Percentiles rank a stretch among this genome's conserved stretches.
These are phyloP conservation scores for Nicotiana noctiflora DNA, from an alignment of 257 asterid species.

Conservation along the genomic window DNA sequence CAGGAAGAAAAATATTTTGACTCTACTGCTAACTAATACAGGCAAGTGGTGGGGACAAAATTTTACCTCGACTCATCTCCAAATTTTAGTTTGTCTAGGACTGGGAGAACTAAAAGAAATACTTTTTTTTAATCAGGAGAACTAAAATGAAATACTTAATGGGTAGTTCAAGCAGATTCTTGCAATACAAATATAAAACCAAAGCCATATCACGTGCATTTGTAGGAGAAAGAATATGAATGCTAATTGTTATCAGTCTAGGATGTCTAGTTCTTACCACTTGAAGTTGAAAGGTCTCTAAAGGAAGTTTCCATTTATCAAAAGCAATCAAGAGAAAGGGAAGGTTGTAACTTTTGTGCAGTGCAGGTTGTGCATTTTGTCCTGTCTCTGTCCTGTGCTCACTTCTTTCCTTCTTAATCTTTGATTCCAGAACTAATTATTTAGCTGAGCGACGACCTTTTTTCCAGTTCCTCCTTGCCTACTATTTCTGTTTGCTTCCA, in stretches of 20 bases:
- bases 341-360: background rate
- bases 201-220: background rate
- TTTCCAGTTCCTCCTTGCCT: background rate
- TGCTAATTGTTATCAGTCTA: background rate
- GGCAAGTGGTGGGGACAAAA: background rate
- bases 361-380: background rate
- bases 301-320: background rate
- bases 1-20: background rate
- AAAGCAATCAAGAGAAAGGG: background rate
- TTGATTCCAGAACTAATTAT: background rate
- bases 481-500: background rate
- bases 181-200: background rate
- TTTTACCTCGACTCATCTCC: background rate
- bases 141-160: background rate
- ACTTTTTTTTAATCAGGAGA: background rate
- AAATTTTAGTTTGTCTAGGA: background rate
- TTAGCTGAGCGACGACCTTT: background rate
- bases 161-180: no score
- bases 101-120: background rate
- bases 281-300: background rate
- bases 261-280: background rate
- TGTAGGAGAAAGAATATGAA: background rate
- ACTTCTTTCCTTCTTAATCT: background rate
- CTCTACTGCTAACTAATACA: background rate
- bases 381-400: background rate